These are phyloP conservation scores for Ustilago sp. DNA, from an alignment of 1,284 basidiomycete species.

Conservation along the genomic window DNA sequence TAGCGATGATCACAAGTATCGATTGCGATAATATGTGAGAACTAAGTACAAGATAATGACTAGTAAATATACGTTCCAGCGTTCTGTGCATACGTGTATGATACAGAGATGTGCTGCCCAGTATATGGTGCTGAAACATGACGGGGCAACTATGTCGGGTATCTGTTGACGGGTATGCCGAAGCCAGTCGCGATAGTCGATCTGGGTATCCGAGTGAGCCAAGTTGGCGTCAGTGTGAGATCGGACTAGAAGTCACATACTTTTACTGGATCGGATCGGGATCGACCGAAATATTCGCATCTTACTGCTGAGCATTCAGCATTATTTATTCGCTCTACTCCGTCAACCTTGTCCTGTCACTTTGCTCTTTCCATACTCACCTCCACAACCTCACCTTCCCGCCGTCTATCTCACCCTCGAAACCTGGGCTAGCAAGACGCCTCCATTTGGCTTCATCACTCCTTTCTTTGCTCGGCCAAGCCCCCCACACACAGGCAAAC, in stretches of 20 bases:
- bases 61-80: neutral
- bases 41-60: no score
- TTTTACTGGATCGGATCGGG: conserved; percentile 7
- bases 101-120: no score
- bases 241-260: no score
- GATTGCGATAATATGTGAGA: no score
- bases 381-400: neutral
- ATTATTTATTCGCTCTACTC: neutral
- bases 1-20: no score
- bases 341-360: conserved; percentile 2
- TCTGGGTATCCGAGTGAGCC: no score
- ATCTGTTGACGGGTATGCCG: no score
- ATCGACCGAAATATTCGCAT: neutral
- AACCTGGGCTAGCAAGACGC: neutral
- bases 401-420: neutral
- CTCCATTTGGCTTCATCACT: neutral
- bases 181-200: no score
- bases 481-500: neutral
- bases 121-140: no score
- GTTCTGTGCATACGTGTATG: no score
- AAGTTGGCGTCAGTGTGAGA: no score
- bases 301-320: conserved; percentile 2
- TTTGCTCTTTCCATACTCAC: neutral
- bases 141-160: no score
- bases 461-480: neutral